Evolutionary conservation across 805 yeast species (phyloP), one percentile per base, ranked within the genome.

Genomic region (Starmerella tilneyi): DNA sequence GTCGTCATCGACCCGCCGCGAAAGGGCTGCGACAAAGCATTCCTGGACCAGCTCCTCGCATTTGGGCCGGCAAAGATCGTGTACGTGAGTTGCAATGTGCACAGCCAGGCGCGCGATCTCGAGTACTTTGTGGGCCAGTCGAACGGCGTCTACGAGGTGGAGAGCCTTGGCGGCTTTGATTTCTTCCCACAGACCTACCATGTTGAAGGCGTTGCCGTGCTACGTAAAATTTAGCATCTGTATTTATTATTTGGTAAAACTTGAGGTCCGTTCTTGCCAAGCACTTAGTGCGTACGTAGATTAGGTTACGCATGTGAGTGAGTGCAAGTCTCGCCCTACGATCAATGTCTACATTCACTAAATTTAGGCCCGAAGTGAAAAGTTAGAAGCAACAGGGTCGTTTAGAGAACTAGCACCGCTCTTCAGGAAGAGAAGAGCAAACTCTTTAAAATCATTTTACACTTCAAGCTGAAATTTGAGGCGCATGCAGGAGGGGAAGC

Each of bases 1-100:
- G 92, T 92, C 29, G 86, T 92, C 47, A 74, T 92, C 57, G 98
- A 92, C 63, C 98, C 98, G 4, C 95, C 97, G 34, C 78, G 98
- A 62, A 92, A 89, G 63, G 98, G 98, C 2, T 89, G 97, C 63
- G 96, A 88, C 62, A 82, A 78, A 42, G 76, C 77, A 9, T 92
- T 92, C 59, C 69, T 92, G 63, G 77, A 80, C 53, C 98, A 92
- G 66, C 69, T 92, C 46, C 74, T 92, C 17, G 84, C 71, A 17
- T 92, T 83, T 64, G 70, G 74, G 50, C 97, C 98, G 2, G 81
- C 81, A 13, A 78, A 79, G 56, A 77, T 92, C 44, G 94, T 92
- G n/a, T 92, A 92, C 65, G 83, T 92, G 46, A 84, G 95, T 50
- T 92, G 98, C 70, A 92, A 92, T 60, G 98, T 92, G 40, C 96